Evolutionary conservation across 495 filamentous ascomycete species (phyloP).

Genomic region (Xylaria bambusicola): DNA sequence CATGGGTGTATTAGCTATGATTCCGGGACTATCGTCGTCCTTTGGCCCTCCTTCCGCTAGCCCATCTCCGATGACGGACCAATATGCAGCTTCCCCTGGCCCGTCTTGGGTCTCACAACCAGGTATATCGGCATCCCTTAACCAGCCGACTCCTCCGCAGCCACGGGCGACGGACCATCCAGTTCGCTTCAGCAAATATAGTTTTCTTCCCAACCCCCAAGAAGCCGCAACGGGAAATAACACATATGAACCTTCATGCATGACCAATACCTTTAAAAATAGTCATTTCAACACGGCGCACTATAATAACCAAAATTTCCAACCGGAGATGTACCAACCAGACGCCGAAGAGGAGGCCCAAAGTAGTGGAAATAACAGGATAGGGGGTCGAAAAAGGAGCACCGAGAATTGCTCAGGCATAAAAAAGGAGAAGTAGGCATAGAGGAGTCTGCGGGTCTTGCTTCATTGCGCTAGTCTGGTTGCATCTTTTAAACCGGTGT

Average conservation of each 20-base stretch:
- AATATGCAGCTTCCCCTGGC: slow-evolving; percentile 42
- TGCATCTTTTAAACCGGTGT: slow-evolving; percentile 31
- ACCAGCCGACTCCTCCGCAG: slow-evolving; percentile 36
- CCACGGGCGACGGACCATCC: slow-evolving; percentile 37
- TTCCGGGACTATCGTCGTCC: slow-evolving; percentile 46
- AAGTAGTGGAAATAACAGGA: slow-evolving; percentile 24
- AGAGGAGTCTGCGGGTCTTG: slow-evolving; percentile 20
- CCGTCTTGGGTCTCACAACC: slow-evolving; percentile 45
- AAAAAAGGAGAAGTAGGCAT: slow-evolving; percentile 35
- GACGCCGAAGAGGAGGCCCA: slow-evolving; percentile 42
- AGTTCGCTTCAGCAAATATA: slow-evolving; percentile 51
- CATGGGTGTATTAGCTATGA: slow-evolving; percentile 45
- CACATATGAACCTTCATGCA: slow-evolving; percentile 50
- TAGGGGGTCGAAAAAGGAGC: slow-evolving; percentile 41
- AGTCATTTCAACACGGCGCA: slow-evolving; percentile 81
- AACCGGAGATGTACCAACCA: slow-evolving; percentile 65
- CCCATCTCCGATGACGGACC: slow-evolving; percentile 34
- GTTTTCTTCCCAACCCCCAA: slow-evolving; percentile 43
- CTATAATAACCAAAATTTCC: slow-evolving; percentile 82
- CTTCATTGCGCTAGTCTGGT: slow-evolving; percentile 22
- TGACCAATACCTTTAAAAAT: slow-evolving; percentile 58
- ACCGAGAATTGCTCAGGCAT: slow-evolving; percentile 38
- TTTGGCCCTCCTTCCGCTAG: slow-evolving; percentile 29
- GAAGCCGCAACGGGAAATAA: slow-evolving; percentile 30
- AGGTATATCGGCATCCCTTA: slow-evolving; percentile 29